Evolutionary conservation across 2,329 filamentous ascomycete genomes (phyloP).

Genomic region (Thermomyces lanuginosus): DNA sequence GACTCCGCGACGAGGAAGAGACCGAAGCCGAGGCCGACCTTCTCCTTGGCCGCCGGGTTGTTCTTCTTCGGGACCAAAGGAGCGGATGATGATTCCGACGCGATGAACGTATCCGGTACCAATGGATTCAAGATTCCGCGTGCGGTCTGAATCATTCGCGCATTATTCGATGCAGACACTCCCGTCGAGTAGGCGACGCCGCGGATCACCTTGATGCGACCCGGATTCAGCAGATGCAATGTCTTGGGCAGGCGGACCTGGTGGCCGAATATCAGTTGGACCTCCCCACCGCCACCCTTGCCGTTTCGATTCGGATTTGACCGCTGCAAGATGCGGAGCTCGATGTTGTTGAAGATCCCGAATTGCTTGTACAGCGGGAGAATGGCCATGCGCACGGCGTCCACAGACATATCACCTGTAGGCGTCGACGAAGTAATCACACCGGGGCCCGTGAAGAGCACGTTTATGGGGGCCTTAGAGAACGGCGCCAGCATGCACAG

Average conservation of each 20-base stretch:
- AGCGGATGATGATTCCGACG: slow-evolving; percentile 47
- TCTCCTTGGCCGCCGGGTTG: slow-evolving; percentile 37
- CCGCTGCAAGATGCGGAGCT: slow-evolving; percentile 63
- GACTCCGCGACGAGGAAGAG: slow-evolving; percentile 82
- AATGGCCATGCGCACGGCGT: slow-evolving; percentile 84
- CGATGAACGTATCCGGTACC: slow-evolving; percentile 79
- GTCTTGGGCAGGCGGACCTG: slow-evolving; percentile 91
- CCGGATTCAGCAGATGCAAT: slow-evolving; percentile 68
- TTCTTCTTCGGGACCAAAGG: slow-evolving; percentile 51
- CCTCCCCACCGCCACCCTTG: slow-evolving; percentile 69
- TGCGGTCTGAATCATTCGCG: slow-evolving; percentile 82
- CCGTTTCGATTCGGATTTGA: slow-evolving; percentile 63
- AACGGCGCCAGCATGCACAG: slow-evolving; percentile 85
- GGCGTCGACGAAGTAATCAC: slow-evolving; percentile 81
- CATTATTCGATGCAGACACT: slow-evolving; percentile 83
- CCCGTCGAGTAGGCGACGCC: slow-evolving; percentile 90
- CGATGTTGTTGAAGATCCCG: slow-evolving; percentile 72
- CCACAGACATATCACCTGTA: slow-evolving; percentile 72
- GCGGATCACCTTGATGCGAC: slow-evolving; percentile 71
- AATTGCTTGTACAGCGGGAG: slow-evolving; percentile 81
- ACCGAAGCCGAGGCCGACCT: slow-evolving; percentile 78
- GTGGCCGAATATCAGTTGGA: slow-evolving; percentile 86
- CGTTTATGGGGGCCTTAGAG: slow-evolving; percentile 76
- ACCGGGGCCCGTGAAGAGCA: slow-evolving; percentile 75
- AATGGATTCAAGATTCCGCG: slow-evolving; percentile 75